Evolutionary conservation across 2,329 filamentous ascomycete species (phyloP).

Genomic region (Fusarium oligoseptatum): DNA sequence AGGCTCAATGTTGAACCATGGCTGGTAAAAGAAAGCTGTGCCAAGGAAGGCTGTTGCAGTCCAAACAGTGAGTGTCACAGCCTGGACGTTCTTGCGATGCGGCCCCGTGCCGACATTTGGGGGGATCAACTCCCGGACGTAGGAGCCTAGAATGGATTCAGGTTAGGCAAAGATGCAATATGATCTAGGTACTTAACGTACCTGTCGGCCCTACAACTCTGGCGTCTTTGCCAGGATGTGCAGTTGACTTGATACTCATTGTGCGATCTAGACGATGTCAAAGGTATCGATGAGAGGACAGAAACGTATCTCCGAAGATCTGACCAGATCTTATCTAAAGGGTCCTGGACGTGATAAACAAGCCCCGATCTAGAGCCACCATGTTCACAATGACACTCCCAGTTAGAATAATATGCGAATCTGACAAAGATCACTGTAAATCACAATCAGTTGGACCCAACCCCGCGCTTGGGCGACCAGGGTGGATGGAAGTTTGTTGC

Average conservation of each 20-base stretch:
- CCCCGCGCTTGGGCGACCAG: background rate
- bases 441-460: background rate
- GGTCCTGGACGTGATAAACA: background rate
- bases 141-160: background rate
- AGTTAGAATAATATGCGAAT: background rate
- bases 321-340: background rate
- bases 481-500: background rate
- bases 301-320: background rate
- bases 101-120: background rate
- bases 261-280: background rate
- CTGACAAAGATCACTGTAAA: background rate
- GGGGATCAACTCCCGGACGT: background rate
- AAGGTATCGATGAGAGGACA: background rate
- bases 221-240: background rate
- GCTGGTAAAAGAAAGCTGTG: background rate
- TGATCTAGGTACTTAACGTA: background rate
- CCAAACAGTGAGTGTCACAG: background rate
- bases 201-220: background rate
- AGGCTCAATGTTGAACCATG: background rate
- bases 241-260: background rate
- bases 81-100: background rate
- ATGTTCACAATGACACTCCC: background rate
- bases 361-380: background rate
- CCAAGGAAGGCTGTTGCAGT: background rate
- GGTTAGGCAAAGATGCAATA: background rate